A percentile compares a stretch with the other conserved stretches of the same genome.
Evolutionary conservation across 2,329 filamentous ascomycete species (phyloP).

Genomic region (Alternaria conjuncta): DNA sequence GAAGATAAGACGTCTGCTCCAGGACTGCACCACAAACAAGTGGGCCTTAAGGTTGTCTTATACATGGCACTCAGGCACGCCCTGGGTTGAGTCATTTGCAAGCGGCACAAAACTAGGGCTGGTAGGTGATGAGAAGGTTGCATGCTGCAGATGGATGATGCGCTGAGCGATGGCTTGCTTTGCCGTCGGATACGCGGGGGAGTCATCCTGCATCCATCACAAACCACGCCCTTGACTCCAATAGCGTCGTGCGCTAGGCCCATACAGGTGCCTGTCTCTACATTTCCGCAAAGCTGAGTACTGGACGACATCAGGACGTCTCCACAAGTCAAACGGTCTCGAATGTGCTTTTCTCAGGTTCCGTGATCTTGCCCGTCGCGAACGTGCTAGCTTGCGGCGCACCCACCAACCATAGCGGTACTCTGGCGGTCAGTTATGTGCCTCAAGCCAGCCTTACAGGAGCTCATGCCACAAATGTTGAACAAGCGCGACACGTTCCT

Average conservation of each 20-base stretch:
- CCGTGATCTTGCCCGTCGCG: not conserved
- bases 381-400: not conserved
- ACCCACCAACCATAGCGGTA: not conserved
- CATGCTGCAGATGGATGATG: conserved; percentile 22
- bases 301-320: not conserved
- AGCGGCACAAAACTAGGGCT: conserved; percentile 1
- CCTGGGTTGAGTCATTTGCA: conserved; percentile 30
- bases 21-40: not conserved
- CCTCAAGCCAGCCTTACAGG: not conserved
- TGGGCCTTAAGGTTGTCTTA: conserved; percentile 21
- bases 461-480: not conserved
- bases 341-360: not conserved
- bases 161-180: conserved; percentile 17
- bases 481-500: conserved; percentile 4
- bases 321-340: not conserved
- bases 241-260: conserved; percentile 12
- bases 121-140: conserved; percentile 15
- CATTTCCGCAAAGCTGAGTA: not conserved
- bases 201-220: conserved; percentile 9
- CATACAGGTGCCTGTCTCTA: not conserved
- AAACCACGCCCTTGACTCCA: conserved; percentile 16
- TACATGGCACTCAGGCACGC: conserved; percentile 14
- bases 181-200: conserved; percentile 20
- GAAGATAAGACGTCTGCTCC: conserved; percentile 7
- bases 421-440: conserved; percentile 2